Base-by-base conservation (phyloP, 2,329 filamentous ascomycete species). In the Geosmithia morbida region DNA sequence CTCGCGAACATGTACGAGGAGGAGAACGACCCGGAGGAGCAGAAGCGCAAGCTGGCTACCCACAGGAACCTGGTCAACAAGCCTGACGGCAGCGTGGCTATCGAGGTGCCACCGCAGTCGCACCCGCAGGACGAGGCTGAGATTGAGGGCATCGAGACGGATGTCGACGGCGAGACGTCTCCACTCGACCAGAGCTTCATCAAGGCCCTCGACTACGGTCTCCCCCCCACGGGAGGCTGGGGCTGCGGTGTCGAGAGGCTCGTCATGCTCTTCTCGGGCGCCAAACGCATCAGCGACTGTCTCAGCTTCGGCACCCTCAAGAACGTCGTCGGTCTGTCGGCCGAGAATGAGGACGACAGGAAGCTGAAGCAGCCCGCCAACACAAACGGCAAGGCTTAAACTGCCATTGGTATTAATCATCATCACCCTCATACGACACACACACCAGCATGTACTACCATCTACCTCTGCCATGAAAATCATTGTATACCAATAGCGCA, bases 1-100 rank as follows among this genome's bases (percentile, higher is more conserved):
- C 74, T 95, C 30, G 87, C 90, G 51, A 98, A 98, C 64, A 94
- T 90, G 69, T 98, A 98, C 63, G 92, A 98, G 62, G 92, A 98
- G 65, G 92, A 98, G 62, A 98, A 98, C 63, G 85, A 87, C 46
- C 92, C 92, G 0, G 81, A 84, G 47, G 85, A 83, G 56, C 92
- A 98, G 66, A 75, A 85, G 43, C 72, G 76, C 48, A 98, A 98
- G 64, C 88, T 98, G 53, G 64, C 79, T 44, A 73, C 65, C 10
- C 74, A 79, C 54, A 62, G 66, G 26, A 61, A 55, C 22, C 57
- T 65, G 18, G 59, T 63, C 42, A 66, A 65, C 53, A 60, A 54
- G 46, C 54, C 57, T 2, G 56, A 63, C 40, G 64, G 61, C 4
- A 53, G 52, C 16, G 48, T 63, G 20, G 62, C 55, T 41, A 61